These are phyloP conservation scores for Larix kaempferi DNA, from an alignment of 75 land plant genomes.

Conservation along the genomic window DNA sequence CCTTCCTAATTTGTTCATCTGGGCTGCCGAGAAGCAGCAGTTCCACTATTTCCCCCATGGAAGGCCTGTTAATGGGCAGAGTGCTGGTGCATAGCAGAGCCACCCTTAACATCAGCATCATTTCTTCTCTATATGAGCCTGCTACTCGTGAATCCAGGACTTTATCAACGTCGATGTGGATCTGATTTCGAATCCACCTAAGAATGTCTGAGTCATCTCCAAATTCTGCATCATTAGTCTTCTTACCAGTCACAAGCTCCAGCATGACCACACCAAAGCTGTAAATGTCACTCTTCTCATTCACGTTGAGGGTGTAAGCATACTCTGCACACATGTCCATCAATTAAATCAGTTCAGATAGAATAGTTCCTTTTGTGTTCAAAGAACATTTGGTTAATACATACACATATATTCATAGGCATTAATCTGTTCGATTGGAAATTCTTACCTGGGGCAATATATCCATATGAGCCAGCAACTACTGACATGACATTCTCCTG, in stretches of 20 bases:
- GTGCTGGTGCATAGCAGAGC: slow-evolving; percentile 30
- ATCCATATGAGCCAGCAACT: background rate
- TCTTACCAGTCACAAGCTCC: slow-evolving; percentile 32
- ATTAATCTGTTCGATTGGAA: background rate
- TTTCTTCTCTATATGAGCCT: background rate
- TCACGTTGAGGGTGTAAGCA: slow-evolving; percentile 28
- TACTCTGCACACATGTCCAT: slow-evolving; percentile 22
- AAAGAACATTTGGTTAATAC: background rate
- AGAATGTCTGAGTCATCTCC: slow-evolving; percentile 25
- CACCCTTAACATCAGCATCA: slow-evolving; percentile 6
- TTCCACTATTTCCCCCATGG: slow-evolving; percentile 25
- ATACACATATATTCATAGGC: no score
- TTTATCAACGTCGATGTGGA: background rate
- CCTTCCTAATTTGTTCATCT: background rate
- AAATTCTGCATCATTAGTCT: slow-evolving; percentile 28
- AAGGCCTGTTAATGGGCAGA: slow-evolving; percentile 17
- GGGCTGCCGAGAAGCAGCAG: slow-evolving; percentile 13
- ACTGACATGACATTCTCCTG: background rate
- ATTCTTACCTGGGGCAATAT: slow-evolving; percentile 2
- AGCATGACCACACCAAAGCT: slow-evolving; percentile 39
- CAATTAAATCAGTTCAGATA: background rate
- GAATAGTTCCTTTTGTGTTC: background rate
- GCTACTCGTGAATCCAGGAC: background rate
- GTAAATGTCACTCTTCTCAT: slow-evolving; percentile 40
- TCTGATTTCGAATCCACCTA: slow-evolving; percentile 25